These are phyloP conservation scores for Heliosperma pusillum DNA, from an alignment of 148 eudicot species.

Conservation along the genomic window DNA sequence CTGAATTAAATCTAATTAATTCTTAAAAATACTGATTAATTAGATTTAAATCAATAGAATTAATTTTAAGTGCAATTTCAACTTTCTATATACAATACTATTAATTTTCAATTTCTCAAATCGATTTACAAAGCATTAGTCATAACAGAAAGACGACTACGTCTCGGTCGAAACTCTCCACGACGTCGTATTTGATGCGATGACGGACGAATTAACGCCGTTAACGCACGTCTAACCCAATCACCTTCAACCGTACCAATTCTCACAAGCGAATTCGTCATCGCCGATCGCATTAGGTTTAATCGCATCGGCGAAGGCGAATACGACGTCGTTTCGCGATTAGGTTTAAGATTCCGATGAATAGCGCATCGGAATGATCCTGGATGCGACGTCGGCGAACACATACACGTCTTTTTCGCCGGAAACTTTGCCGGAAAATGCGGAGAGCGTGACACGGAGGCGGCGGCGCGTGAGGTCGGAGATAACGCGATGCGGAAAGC, in stretches of 20 bases:
- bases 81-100: constrained; percentile 26
- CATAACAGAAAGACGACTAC: constrained; percentile 37
- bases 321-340: constrained; percentile 17
- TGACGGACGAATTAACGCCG: constrained; percentile 54
- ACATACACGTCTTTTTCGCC: constrained; percentile 44
- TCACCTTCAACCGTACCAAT: constrained; percentile 76
- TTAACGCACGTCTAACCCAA: constrained; percentile 48
- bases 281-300: constrained; percentile 56
- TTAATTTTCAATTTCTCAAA: constrained; percentile 10
- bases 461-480: constrained; percentile 20
- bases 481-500: constrained; percentile 31
- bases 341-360: constrained; percentile 25
- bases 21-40: constrained; percentile 29
- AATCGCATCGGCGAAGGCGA: constrained; percentile 37
- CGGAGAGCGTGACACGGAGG: constrained; percentile 27
- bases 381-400: constrained; percentile 62
- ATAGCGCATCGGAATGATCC: constrained; percentile 52
- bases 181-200: constrained; percentile 46
- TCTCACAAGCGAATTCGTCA: constrained; percentile 66
- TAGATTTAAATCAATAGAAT: constrained; percentile 24
- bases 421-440: constrained; percentile 13
- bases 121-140: constrained; percentile 20
- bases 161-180: constrained; percentile 30
- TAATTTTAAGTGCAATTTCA: not conserved
- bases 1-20: constrained; percentile 27